These are phyloP conservation scores for Tremellales sp. DNA, from an alignment of 1,284 basidiomycete genomes.

Conservation along the genomic window DNA sequence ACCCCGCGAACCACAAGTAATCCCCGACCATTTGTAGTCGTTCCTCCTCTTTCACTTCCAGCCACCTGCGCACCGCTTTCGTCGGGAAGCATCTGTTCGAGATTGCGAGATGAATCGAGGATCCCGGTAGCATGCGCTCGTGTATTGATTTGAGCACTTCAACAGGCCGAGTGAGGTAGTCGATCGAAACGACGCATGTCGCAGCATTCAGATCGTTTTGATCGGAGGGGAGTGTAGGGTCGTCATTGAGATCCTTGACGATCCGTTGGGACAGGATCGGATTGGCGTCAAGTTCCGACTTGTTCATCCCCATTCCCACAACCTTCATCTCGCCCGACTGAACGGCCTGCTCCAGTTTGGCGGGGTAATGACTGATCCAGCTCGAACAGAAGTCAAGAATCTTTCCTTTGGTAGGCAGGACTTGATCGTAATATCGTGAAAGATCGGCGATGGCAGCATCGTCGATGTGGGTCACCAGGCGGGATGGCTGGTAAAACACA, in stretches of 20 bases:
- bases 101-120: conserved; percentile 25
- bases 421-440: conserved; percentile 19
- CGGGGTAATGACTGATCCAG: conserved; percentile 36
- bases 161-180: conserved; percentile 32
- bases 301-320: conserved; percentile 35
- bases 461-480: conserved; percentile 31
- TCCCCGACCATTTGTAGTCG: conserved; percentile 19
- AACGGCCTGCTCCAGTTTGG: conserved; percentile 8
- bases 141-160: conserved; percentile 20
- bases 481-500: conserved; percentile 25
- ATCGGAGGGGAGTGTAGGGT: conserved; percentile 14
- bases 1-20: conserved; percentile 17
- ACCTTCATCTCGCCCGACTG: conserved; percentile 10
- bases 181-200: conserved; percentile 37
- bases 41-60: conserved; percentile 10
- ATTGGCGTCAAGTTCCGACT: conserved; percentile 25
- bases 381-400: conserved; percentile 35
- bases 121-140: conserved; percentile 13
- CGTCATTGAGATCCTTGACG: conserved; percentile 28
- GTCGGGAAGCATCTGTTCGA: conserved; percentile 36
- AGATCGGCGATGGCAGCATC: conserved; percentile 21
- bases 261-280: conserved; percentile 16
- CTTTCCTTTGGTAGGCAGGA: conserved; percentile 18
- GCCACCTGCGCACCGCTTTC: conserved; percentile 24
- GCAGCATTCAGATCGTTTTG: conserved; percentile 17